Conservation (phyloP, 495 filamentous ascomycete genomes). For the Parmelia sp. region DNA sequence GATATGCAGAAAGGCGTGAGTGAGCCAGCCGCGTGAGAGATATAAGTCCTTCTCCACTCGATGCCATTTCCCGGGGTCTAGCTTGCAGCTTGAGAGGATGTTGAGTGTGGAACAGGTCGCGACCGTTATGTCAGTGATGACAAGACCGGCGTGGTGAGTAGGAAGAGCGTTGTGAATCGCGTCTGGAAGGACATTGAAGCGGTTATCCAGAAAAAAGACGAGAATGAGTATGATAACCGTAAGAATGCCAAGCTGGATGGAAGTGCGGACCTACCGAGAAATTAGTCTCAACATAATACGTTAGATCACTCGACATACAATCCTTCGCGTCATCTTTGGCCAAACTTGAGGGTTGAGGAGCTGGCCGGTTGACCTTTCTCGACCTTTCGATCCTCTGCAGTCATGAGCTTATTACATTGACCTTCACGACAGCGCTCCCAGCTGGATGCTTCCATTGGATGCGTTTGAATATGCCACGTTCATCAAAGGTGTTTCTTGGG, state of each 20-base stretch:
- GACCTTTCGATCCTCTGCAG: neutral
- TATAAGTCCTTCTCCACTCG: slow-evolving; percentile 91
- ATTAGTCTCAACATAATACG: neutral
- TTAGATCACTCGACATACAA: slow-evolving; percentile 30
- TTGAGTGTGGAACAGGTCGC: slow-evolving; percentile 68
- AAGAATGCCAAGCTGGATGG: slow-evolving; percentile 68
- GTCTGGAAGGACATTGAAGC: slow-evolving; percentile 74
- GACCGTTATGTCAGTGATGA: slow-evolving; percentile 88
- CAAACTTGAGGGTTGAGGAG: slow-evolving; percentile 1
- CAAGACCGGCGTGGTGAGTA: slow-evolving; percentile 67
- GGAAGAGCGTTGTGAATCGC: slow-evolving; percentile 77
- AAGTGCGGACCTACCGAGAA: slow-evolving; percentile 58
- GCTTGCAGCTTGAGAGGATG: slow-evolving; percentile 69
- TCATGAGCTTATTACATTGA: neutral
- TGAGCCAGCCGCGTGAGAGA: slow-evolving; percentile 63
- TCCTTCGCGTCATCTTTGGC: slow-evolving; percentile 42
- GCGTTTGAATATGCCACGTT: neutral
- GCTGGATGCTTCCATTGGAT: slow-evolving; percentile 6
- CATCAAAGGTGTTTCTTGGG: neutral
- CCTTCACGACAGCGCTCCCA: neutral
- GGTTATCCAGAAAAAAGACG: slow-evolving; percentile 72
- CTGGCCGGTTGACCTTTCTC: slow-evolving; percentile 3
- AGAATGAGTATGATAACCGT: slow-evolving; percentile 59
- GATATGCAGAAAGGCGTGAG: slow-evolving; percentile 76
- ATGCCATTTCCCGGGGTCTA: slow-evolving; percentile 71